Percentiles rank a stretch among this genome's conserved stretches.
These are phyloP conservation scores for Pyrrhoderma noxium DNA, from an alignment of 1,284 basidiomycete genomes.

Conservation along the genomic window DNA sequence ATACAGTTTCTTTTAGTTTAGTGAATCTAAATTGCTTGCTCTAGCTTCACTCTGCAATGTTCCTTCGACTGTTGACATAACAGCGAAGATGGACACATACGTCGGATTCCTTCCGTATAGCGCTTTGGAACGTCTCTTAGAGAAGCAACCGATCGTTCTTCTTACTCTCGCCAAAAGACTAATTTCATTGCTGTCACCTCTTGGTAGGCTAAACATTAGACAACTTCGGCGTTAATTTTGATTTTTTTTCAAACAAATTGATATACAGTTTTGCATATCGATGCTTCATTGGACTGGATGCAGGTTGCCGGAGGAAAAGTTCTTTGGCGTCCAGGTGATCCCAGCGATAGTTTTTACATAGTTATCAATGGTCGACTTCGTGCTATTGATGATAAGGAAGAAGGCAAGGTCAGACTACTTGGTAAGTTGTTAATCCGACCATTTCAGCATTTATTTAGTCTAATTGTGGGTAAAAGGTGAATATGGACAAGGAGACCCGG, in stretches of 20 bases:
- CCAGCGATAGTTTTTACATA: slow-evolving; percentile 93
- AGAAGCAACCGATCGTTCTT: slow-evolving; percentile 91
- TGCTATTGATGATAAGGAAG: slow-evolving; percentile 66
- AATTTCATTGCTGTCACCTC: slow-evolving; percentile 88
- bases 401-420: slow-evolving; percentile 72
- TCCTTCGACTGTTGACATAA: slow-evolving; percentile 93
- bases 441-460: background rate
- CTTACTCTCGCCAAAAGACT: slow-evolving; percentile 95
- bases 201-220: slow-evolving; percentile 43
- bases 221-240: slow-evolving; percentile 18
- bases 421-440: slow-evolving; percentile 44
- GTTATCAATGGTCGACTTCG: slow-evolving; percentile 96
- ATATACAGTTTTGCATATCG: slow-evolving; percentile 85
- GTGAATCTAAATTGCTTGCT: slow-evolving; percentile 11
- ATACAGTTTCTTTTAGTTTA: background rate
- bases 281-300: slow-evolving; percentile 97
- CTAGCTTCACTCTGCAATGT: slow-evolving; percentile 84
- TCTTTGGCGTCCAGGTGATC: slow-evolving; percentile 86
- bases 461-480: slow-evolving; percentile 66
- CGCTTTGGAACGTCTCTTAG: slow-evolving; percentile 84
- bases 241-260: slow-evolving; percentile 1
- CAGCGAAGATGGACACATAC: slow-evolving; percentile 94
- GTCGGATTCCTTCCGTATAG: slow-evolving; percentile 90
- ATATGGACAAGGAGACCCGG: slow-evolving; percentile 88
- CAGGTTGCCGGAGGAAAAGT: slow-evolving; percentile 93